phyloP scores from a whole-genome alignment of 352 stramenopile genomes.

The Globisporangium barbulae region DNA sequence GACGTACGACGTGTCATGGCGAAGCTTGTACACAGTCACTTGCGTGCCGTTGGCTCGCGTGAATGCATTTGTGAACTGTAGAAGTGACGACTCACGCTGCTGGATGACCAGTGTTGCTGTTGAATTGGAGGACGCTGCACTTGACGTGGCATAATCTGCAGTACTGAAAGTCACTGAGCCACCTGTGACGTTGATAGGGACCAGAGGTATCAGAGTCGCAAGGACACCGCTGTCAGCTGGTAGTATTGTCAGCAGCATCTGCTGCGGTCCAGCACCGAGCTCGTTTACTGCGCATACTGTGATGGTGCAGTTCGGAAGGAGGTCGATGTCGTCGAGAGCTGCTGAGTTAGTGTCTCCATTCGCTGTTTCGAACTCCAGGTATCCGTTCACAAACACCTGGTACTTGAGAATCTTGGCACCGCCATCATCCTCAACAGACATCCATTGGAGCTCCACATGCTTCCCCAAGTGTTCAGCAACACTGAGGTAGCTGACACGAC shows the following conservation, averaged over 20 bases:
- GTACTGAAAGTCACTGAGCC: conserved; percentile 22
- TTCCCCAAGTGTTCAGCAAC: conserved; percentile 25
- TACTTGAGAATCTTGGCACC: conserved; percentile 35
- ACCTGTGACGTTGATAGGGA: conserved; percentile 17
- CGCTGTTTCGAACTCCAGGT: conserved; percentile 17
- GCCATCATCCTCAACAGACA: conserved; percentile 34
- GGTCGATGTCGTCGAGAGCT: conserved; percentile 17
- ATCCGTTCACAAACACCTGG: conserved; percentile 45
- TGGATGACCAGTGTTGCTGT: conserved; percentile 24
- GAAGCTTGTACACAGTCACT: conserved; percentile 42
- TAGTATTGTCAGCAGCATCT: background rate
- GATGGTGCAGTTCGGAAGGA: conserved; percentile 14
- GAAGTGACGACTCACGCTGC: conserved; percentile 27
- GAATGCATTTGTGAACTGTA: conserved; percentile 21
- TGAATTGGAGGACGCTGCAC: conserved; percentile 3
- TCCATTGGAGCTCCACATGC: conserved; percentile 49
- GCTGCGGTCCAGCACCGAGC: conserved; percentile 29
- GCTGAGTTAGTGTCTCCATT: conserved; percentile 24
- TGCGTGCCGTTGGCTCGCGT: conserved; percentile 11
- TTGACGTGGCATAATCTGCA: conserved; percentile 11
- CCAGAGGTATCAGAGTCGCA: conserved; percentile 6
- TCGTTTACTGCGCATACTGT: conserved; percentile 40
- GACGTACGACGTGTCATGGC: conserved; percentile 41
- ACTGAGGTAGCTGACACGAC: conserved; percentile 25
- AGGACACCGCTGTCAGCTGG: background rate